Evolutionary conservation across 2,329 filamentous ascomycete species (phyloP), one percentile per base, ranked within the genome.

Genomic region (Daldinia eschscholtzii): DNA sequence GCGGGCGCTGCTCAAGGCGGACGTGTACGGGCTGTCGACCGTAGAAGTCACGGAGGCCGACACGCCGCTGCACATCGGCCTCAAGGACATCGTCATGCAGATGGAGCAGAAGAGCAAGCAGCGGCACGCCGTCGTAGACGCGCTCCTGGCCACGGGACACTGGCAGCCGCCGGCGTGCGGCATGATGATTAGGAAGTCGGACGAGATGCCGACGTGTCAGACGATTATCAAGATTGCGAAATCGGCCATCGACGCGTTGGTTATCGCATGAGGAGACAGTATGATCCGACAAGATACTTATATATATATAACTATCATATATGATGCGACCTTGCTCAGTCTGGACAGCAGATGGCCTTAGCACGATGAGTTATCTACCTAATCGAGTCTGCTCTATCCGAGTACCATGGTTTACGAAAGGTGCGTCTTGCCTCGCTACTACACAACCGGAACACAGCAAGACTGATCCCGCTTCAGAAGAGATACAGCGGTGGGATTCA

Each of bases 151-250:
- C 1, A 72, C 79, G 0, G 86, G 85, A 39, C 66, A 57, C 12
- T 77, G 70, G 77, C 68, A 70, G 79, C 57, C 73, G 74, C 73
- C 62, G 20, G 37, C 55, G 9, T 75, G 70, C 42, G 71, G 61
- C 41, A 65, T 77, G 20, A 70, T 76, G 66, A 68, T 82, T 23
- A 76, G 73, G 37, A 63, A 74, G 23, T 65, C 74, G 1, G 80
- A 77, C n/a, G 79, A 82, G 41, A 78, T 77, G 56, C 81, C 82
- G 52, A 79, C 81, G 26, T 90, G 87, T 67, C 75, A 85, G 68
- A 80, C 79, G 64, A 83, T 89, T 37, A 82, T 90, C 18, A 82
- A 86, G 33, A 82, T 88, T 35, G 87, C 88, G 4, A 84, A 84
- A 66, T 73, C 80, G 50, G 85, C 87, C 1, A 81, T 90, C 58